These are phyloP conservation scores for Mrakia frigida DNA, from an alignment of 768 basidiomycete species.

Conservation along the genomic window DNA sequence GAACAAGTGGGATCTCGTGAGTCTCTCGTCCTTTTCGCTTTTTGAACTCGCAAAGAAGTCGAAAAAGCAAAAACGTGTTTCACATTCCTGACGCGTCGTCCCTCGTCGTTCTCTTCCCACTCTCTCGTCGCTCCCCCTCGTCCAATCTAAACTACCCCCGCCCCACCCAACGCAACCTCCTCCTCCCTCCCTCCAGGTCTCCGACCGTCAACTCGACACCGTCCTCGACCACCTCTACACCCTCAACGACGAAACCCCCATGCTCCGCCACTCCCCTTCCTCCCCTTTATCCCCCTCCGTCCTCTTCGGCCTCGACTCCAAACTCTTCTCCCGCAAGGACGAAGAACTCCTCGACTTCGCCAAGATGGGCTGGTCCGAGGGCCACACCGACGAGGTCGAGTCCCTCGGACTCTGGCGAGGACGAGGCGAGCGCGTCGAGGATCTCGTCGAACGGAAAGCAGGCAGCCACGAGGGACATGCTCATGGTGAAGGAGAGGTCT, in stretches of 20 bases:
- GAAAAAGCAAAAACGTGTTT: no score
- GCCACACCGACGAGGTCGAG: slow-evolving; percentile 80
- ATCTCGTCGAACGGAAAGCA: neutral
- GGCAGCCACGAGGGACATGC: slow-evolving; percentile 25
- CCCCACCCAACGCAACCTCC: neutral
- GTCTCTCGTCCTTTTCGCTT: neutral
- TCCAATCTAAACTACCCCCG: no score
- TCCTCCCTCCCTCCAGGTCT: slow-evolving; percentile 41
- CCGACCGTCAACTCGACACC: slow-evolving; percentile 70
- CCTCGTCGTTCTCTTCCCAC: neutral
- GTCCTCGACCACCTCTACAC: slow-evolving; percentile 83
- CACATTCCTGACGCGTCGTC: neutral
- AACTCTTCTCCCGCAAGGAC: slow-evolving; percentile 53
- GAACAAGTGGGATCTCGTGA: slow-evolving; percentile 81
- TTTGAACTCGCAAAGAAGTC: no score
- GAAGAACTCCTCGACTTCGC: slow-evolving; percentile 39
- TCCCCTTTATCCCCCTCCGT: slow-evolving; percentile 68
- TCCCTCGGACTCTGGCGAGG: slow-evolving; percentile 62
- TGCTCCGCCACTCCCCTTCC: slow-evolving; percentile 62
- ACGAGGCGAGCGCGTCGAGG: slow-evolving; percentile 34
- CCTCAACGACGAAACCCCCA: slow-evolving; percentile 83
- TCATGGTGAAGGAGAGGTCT: neutral
- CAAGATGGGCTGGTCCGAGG: slow-evolving; percentile 32
- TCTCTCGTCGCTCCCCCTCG: neutral
- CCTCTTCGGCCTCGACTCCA: slow-evolving; percentile 86